Evolutionary conservation across 1,139 yeast species (phyloP), one percentile per base, ranked within the genome.

Genomic region (Spencermartinsiella ligniputridi): DNA sequence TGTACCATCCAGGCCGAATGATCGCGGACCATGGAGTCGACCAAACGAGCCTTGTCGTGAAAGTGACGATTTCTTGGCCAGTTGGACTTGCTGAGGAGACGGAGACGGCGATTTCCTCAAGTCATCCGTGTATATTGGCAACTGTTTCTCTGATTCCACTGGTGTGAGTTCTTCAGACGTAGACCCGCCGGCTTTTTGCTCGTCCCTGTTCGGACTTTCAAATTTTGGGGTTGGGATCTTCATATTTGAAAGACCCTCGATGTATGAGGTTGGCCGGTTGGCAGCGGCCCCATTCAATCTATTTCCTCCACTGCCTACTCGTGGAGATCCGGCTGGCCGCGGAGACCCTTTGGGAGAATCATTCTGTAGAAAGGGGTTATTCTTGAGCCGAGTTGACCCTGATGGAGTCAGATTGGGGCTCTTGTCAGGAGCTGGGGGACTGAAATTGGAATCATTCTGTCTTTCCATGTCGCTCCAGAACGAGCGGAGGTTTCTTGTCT

Each of bases 401-500:
- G 38, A 16, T 6, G 33, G 13, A 27, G 27, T 27, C 9, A 38
- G 8, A 8, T 27, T 37, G 8, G 54, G 52, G 12, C 47, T 42
- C 20, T 40, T 20, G 24, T 48, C 39, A 8, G 53, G 47, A 15
- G 43, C 37, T 17, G 52, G 47, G 12, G 52, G 48, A 11, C 49
- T 35, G 29, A 39, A 43, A n/a, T 45, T 47, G 25, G 33, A 40
- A n/a, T 48, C 48, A 13, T 47, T 47, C 37, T 54, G 32, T 15
- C n/a, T 54, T 36, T 60, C 64, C 43, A 60, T 46, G 34, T 60
- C 62, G 13, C 60, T 52, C 64, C 64, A 60, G 41, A 59, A 60
- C 3, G 59, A 51, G 38, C 62, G 43, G 54, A 58, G 50, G 48
- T 54, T 54, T 36, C 55, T 51, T 13, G 63, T 55, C 37, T 55